Percentiles rank a stretch among this genome's conserved stretches.
Evolutionary conservation across 2,329 filamentous ascomycete genomes (phyloP).

Genomic region (Penicillium sp.): DNA sequence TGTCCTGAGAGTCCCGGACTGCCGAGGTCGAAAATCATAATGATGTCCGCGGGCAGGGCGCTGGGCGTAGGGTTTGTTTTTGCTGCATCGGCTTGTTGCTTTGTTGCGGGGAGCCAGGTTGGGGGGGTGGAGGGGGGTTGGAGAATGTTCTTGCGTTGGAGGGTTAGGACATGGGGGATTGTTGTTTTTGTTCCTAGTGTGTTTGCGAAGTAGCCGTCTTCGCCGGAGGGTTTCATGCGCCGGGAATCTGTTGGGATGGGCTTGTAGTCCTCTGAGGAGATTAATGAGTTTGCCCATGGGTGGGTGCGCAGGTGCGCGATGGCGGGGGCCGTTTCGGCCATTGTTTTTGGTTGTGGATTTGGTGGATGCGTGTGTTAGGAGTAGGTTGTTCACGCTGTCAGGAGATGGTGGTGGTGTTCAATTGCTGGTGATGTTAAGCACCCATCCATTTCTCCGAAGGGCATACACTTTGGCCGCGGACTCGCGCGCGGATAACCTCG

Average conservation of each 20-base stretch:
- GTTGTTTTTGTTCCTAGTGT: conserved; percentile 45
- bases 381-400: no score
- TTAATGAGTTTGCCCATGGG: conserved; percentile 36
- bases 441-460: no score
- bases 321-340: conserved; percentile 20
- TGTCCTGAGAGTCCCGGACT: conserved; percentile 45
- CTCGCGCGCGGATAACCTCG: neutral
- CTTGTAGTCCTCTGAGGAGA: conserved; percentile 41
- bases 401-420: no score
- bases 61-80: conserved; percentile 26
- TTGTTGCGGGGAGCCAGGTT: conserved; percentile 31
- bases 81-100: conserved; percentile 25
- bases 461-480: conserved; percentile 3
- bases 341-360: conserved; percentile 1
- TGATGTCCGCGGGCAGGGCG: conserved; percentile 39
- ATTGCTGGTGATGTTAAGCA: no score
- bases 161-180: conserved; percentile 47
- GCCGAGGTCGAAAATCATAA: conserved; percentile 41
- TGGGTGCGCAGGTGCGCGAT: conserved; percentile 32
- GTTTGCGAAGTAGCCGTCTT: conserved; percentile 48
- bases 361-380: no score
- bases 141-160: conserved; percentile 38
- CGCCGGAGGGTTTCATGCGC: conserved; percentile 43
- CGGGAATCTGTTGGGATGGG: conserved; percentile 46
- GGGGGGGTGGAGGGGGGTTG: conserved; percentile 23